Evolutionary conservation across 768 basidiomycete genomes (phyloP).

Genomic region (Tricholoma flavovirens): DNA sequence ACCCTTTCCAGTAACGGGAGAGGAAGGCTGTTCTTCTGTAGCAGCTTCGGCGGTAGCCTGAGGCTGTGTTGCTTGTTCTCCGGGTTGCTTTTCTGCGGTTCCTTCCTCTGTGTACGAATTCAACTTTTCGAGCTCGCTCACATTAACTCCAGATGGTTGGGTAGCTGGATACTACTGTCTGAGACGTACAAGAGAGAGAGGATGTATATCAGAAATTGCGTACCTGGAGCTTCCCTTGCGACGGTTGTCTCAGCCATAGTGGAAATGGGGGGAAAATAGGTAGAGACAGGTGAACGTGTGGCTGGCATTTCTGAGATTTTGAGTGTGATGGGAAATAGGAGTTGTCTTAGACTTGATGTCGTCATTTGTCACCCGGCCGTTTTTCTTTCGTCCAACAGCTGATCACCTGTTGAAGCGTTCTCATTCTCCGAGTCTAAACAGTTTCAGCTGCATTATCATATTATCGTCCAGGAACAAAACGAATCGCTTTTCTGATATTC

Average conservation of each 20-base stretch:
- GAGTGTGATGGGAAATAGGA: not conserved
- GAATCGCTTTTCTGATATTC: not conserved
- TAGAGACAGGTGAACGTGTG: not conserved
- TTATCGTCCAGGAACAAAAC: not conserved
- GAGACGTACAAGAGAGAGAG: not conserved
- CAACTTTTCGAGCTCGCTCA: conserved; percentile 1
- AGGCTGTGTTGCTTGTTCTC: not conserved
- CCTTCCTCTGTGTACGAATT: not conserved
- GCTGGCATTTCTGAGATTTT: conserved; percentile 1
- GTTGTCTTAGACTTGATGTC: conserved; percentile 1
- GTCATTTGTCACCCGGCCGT: not conserved
- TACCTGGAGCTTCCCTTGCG: not conserved
- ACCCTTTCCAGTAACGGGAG: not conserved
- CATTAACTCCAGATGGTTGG: not conserved
- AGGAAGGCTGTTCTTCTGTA: not conserved
- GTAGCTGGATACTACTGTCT: not conserved
- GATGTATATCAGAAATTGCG: not conserved
- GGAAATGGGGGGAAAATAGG: not conserved
- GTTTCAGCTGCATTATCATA: not conserved
- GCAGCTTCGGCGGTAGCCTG: not conserved
- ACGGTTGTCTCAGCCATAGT: not conserved
- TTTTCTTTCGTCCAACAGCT: too few species aligned
- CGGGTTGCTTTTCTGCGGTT: not conserved
- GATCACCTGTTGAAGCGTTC: too few species aligned
- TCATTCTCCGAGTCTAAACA: too few species aligned